These are phyloP conservation scores for Lentinula sp. DNA, from an alignment of 768 basidiomycete genomes.

Conservation along the genomic window DNA sequence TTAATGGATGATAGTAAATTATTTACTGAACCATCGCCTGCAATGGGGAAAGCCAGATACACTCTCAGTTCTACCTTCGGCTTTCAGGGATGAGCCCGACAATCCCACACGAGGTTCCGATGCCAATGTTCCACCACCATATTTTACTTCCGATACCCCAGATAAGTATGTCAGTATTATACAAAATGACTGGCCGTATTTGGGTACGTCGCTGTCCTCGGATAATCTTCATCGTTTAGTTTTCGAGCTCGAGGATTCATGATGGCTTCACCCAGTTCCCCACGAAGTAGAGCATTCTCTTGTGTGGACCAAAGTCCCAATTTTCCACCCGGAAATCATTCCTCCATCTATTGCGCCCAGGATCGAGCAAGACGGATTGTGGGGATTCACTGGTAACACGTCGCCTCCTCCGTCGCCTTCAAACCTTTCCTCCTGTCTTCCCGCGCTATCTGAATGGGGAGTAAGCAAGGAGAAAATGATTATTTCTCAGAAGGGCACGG, in stretches of 20 bases:
- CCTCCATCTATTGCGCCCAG: constrained; percentile 45
- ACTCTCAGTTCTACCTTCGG: constrained; percentile 52
- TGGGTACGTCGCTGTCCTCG: constrained; percentile 36
- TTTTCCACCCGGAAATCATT: constrained; percentile 57
- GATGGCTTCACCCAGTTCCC: constrained; percentile 39
- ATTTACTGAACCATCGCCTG: constrained; percentile 60
- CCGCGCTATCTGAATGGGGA: constrained; percentile 65
- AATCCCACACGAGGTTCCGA: constrained; percentile 7
- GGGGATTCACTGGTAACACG: constrained; percentile 69
- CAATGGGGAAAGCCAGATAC: constrained; percentile 73
- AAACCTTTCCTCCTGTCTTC: constrained; percentile 48
- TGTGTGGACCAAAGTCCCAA: constrained; percentile 72
- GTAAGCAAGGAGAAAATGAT: constrained; percentile 58
- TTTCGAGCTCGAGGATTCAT: no score
- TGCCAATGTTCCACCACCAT: constrained; percentile 32
- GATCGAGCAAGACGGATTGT: constrained; percentile 70
- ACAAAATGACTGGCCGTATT: constrained; percentile 88
- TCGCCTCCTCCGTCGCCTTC: constrained; percentile 57
- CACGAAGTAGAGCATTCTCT: constrained; percentile 67
- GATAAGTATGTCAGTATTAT: constrained; percentile 60
- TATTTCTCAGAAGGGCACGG: constrained; percentile 41
- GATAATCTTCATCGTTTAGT: not conserved
- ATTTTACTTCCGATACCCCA: constrained; percentile 64
- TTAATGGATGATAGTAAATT: constrained; percentile 45
- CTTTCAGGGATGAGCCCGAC: constrained; percentile 27